Evolutionary conservation across 148 eudicot genomes (phyloP), one percentile per base, ranked within the genome.

Genomic region (Fallopia convolvulus): DNA sequence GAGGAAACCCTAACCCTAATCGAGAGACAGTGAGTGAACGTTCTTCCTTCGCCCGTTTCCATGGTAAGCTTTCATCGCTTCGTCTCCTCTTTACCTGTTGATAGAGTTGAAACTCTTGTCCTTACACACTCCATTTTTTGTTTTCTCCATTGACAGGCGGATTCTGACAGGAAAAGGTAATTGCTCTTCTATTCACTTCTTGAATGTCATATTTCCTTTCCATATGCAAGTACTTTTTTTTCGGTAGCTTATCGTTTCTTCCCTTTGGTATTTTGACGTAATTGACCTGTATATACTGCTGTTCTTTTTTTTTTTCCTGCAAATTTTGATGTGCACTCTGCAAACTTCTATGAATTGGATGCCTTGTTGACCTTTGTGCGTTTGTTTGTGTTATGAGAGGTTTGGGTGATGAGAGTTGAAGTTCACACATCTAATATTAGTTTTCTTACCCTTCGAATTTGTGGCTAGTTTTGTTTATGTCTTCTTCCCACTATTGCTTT

Each of bases 121-220:
- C 44, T 68, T 33, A 68, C 44, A 68, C 44, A 12, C 6, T 12
- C 33, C 15, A n/a, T 10, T 68, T 68, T 68, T 32, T 5, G 41
- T 3, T 66, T 66, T 33, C 42, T 66, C 33, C 41, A 0, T 68
- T 68, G 72, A 44, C 6, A 68, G 72, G 72, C 72, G 44, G 72
- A 68, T 36, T 68, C 72, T 68, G 72, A 68, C 44, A 44, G 72
- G 72, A 68, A 17, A 36, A 68, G 72, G 72, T 68, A 68, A 68
- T 68, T 68, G 72, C 72, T 61, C 20, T 61, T 5, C 36, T 61
- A 23, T 61, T 10, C 15, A 26, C 68, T 39, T 61, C 15, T 68
- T 14, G 72, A 68, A 68, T 66, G 20, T 36, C 21, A 3, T 5
- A 5, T 21, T 32, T 33, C 20, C 15, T 61, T 23, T 56, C 30